These are phyloP conservation scores for Penicillium malachiteum DNA, from an alignment of 495 filamentous ascomycete species.

Conservation along the genomic window DNA sequence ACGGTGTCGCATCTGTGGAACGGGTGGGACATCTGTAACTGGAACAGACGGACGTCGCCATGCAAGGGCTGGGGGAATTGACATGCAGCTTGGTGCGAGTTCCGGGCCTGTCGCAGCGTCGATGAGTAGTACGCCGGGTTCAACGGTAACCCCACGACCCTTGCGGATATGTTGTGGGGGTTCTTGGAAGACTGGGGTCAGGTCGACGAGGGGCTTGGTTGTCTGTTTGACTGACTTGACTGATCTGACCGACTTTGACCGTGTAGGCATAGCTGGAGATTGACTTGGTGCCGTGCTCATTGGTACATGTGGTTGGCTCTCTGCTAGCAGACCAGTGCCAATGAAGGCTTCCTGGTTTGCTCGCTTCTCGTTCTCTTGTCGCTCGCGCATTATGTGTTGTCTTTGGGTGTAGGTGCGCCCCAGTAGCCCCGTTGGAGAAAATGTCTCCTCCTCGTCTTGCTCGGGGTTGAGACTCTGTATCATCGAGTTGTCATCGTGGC, in stretches of 20 bases:
- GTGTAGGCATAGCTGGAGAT: slow-evolving; percentile 7
- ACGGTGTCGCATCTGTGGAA: slow-evolving; percentile 27
- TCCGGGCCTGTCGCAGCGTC: slow-evolving; percentile 63
- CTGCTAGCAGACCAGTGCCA: too few relatives aligned
- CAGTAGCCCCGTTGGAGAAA: slow-evolving; percentile 57
- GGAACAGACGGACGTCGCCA: slow-evolving; percentile 43
- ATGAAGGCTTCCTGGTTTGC: slow-evolving; percentile 25
- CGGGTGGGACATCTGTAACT: neutral
- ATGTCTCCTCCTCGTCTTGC: slow-evolving; percentile 44
- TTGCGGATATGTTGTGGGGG: slow-evolving; percentile 68
- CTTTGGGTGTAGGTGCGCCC: slow-evolving; percentile 64
- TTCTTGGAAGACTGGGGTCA: slow-evolving; percentile 71
- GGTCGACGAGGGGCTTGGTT: slow-evolving; percentile 69
- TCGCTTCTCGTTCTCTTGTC: slow-evolving; percentile 43
- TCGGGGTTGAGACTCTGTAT: slow-evolving; percentile 13
- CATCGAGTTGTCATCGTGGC: slow-evolving; percentile 14
- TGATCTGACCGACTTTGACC: slow-evolving; percentile 16
- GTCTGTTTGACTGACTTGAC: slow-evolving; percentile 35
- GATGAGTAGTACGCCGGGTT: slow-evolving; percentile 60
- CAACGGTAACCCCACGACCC: slow-evolving; percentile 66
- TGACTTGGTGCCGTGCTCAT: slow-evolving; percentile 16
- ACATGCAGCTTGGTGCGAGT: slow-evolving; percentile 35
- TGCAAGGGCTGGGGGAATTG: slow-evolving; percentile 51
- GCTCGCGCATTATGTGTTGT: slow-evolving; percentile 54
- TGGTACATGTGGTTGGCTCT: slow-evolving; percentile 10